Evolutionary conservation across 2,329 filamentous ascomycete species (phyloP).

Genomic region (Whalleya microplaca): DNA sequence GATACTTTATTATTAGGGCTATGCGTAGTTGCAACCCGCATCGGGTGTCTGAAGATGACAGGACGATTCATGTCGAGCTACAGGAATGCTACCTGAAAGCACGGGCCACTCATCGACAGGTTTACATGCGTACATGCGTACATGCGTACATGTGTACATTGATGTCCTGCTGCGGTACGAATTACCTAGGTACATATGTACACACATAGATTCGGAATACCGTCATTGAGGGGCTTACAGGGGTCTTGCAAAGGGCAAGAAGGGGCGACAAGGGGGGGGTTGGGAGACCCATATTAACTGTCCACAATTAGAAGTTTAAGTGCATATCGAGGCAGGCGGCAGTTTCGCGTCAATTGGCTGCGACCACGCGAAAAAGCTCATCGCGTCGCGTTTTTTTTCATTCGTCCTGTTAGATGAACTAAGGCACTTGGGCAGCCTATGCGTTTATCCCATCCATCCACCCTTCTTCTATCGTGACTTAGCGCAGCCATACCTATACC

Average conservation of each 20-base stretch:
- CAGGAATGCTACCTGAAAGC: too few species aligned
- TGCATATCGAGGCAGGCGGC: slow-evolving; percentile 20
- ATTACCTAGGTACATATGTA: neutral
- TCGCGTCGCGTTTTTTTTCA: slow-evolving; percentile 23
- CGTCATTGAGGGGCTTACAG: neutral
- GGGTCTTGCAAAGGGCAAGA: neutral
- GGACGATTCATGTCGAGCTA: too few species aligned
- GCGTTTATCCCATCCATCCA: slow-evolving; percentile 11
- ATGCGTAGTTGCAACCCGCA: too few species aligned
- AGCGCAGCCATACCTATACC: neutral
- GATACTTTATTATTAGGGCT: too few species aligned
- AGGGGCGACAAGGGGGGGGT: too few species aligned
- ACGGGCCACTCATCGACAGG: too few species aligned
- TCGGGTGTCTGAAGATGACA: too few species aligned
- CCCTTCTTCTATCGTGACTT: neutral
- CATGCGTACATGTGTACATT: too few species aligned
- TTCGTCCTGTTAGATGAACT: neutral
- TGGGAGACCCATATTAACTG: too few species aligned
- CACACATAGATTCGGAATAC: too few species aligned
- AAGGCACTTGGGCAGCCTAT: neutral
- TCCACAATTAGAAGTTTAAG: slow-evolving; percentile 9
- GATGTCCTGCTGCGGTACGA: too few species aligned
- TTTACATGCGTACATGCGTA: too few species aligned
- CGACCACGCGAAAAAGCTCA: slow-evolving; percentile 18
- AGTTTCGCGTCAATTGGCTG: slow-evolving; percentile 15